Evolutionary conservation across 2,329 filamentous ascomycete species (phyloP), one percentile per base, ranked within the genome.

Genomic region (Diaporthe vexans): DNA sequence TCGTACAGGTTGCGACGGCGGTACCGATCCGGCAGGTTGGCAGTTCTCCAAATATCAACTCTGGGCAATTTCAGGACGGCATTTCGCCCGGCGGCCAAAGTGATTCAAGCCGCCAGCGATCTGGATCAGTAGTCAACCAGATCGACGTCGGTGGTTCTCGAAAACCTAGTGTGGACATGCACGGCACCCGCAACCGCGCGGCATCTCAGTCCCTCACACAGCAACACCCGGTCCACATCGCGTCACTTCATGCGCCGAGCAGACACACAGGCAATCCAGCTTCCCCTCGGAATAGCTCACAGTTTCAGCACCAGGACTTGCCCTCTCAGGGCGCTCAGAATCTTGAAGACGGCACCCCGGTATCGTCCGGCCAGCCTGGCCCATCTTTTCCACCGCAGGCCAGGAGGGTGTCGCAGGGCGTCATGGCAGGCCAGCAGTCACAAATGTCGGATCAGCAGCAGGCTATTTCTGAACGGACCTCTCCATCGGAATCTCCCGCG

Each of bases 11-110:
- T 11, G 74, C 74, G 9, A 76, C 74, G n/a, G 74, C 74, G 37
- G 69, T 76, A 37, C 74, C 74, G 4, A 76, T 76, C 52, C 74
- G 74, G 51, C 74, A 76, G 68, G 68, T 76, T 17, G 73, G 73
- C 24, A 63, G 52, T n/a, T 76, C 74, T 11, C 74, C 74, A 3
- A 74, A 74, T 29, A 54, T 48, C 17, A 72, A 72, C 19, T n/a
- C 63, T 1, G 72, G 72, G 15, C 46, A 58, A 24, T 51, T 74
- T 5, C 71, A 73, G 35, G 72, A 37, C 24, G 68, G 58, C 5
- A 61, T 58, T n/a, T 76, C 74, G n/a, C 74, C 74, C 2, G 57
- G 70, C 24, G 70, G 48, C 26, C 59, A 67, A 33, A 75, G 73
- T 9, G 74, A 76, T 29, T 69, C 69, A 1, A 67, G 54, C 21